Conservation (phyloP, 129 eudicot genomes). For the Tanacetum coccineum region DNA sequence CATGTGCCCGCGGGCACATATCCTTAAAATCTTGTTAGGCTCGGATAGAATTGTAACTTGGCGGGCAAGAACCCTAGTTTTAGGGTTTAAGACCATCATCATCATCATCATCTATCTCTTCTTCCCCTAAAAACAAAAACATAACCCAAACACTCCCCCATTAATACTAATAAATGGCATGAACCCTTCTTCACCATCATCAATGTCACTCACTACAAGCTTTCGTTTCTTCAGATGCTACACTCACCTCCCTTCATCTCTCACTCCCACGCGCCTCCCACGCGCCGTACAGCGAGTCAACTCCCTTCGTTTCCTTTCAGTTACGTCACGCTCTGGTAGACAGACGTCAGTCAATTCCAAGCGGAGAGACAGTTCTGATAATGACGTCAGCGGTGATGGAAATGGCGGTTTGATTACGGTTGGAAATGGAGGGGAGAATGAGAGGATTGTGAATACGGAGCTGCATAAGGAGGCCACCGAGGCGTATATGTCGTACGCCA, state of each 20-base stretch:
- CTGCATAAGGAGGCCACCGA: constrained; percentile 90
- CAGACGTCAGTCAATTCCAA: constrained; percentile 36
- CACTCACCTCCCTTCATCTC: constrained; percentile 26
- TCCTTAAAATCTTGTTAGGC: neutral
- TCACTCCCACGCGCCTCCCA: constrained; percentile 36
- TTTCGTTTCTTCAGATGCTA: constrained; percentile 53
- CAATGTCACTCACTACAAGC: constrained; percentile 60
- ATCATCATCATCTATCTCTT: no score
- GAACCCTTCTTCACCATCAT: no score
- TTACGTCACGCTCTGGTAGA: constrained; percentile 5
- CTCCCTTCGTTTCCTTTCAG: constrained; percentile 47
- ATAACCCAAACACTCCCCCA: no score
- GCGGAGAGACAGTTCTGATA: constrained; percentile 27
- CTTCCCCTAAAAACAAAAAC: no score
- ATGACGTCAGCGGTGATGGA: constrained; percentile 21
- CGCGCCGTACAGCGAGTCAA: constrained; percentile 21
- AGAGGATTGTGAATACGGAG: constrained; percentile 53
- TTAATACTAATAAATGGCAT: no score
- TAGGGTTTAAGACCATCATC: constrained; percentile 32
- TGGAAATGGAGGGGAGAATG: constrained; percentile 32
- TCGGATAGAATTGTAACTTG: constrained; percentile 19
- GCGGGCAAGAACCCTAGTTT: constrained; percentile 28
- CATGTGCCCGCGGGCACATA: no score
- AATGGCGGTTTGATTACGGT: constrained; percentile 31
- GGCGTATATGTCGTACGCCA: constrained; percentile 88